A percentile compares a stretch with the other conserved stretches of the same genome.
These are phyloP conservation scores for Penicillium sp. DNA, from an alignment of 2,329 filamentous ascomycete species.

Conservation along the genomic window DNA sequence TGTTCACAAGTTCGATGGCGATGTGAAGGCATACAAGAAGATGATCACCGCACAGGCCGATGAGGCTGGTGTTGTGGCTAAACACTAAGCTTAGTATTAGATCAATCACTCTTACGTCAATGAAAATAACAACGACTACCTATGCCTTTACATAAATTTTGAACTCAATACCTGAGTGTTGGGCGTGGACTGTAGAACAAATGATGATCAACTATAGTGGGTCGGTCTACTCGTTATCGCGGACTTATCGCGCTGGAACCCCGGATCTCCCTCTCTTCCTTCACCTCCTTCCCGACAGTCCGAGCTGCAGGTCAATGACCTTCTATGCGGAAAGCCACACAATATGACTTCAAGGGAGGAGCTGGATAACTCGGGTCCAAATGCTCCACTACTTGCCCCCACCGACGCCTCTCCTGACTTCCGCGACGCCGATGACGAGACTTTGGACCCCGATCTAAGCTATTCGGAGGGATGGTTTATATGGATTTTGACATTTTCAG, in stretches of 20 bases:
- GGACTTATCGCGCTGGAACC: slow-evolving; percentile 13
- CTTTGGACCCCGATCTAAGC: slow-evolving; percentile 8
- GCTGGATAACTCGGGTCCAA: slow-evolving; percentile 20
- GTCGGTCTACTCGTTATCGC: background rate
- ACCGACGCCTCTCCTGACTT: slow-evolving; percentile 11
- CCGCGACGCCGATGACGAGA: slow-evolving; percentile 11
- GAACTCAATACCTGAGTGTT: background rate
- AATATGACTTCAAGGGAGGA: slow-evolving; percentile 29
- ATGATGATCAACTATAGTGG: background rate
- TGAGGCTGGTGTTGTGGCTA: slow-evolving; percentile 71
- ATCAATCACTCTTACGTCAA: background rate
- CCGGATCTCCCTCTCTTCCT: slow-evolving; percentile 8
- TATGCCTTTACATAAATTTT: background rate
- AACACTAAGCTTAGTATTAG: slow-evolving; percentile 29
- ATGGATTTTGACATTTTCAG: slow-evolving; percentile 58
- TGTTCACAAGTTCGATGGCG: slow-evolving; percentile 93
- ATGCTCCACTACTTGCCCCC: slow-evolving; percentile 34
- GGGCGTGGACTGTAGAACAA: slow-evolving; percentile 1
- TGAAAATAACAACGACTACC: background rate
- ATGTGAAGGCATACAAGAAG: slow-evolving; percentile 97
- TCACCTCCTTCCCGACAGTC: background rate
- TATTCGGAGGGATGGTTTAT: slow-evolving; percentile 48
- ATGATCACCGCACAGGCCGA: slow-evolving; percentile 88
- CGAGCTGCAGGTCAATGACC: background rate
- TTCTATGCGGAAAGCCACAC: slow-evolving; percentile 1